Evolutionary conservation across 2,329 filamentous ascomycete species (phyloP).

Genomic region (Phialophora tarda): DNA sequence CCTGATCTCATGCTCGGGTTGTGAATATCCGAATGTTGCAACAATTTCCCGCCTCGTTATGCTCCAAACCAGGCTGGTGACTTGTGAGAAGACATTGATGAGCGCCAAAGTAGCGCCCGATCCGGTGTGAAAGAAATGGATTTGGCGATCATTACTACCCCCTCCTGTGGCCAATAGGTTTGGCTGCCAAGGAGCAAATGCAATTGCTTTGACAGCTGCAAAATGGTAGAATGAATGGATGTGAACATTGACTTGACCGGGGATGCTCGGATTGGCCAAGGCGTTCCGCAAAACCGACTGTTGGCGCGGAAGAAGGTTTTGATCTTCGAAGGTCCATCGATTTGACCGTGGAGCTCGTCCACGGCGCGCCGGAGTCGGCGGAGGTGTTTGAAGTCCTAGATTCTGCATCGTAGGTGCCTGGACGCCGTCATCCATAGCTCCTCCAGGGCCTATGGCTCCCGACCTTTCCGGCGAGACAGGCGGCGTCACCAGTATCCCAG

Average conservation of each 20-base stretch:
- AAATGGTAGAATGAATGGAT: slow-evolving; percentile 77
- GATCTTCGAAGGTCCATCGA: not conserved
- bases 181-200: slow-evolving; percentile 93
- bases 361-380: slow-evolving; percentile 19
- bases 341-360: slow-evolving; percentile 1
- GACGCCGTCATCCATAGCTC: not conserved
- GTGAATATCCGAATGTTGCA: slow-evolving; percentile 90
- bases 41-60: slow-evolving; percentile 83
- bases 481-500: slow-evolving; percentile 13
- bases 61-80: slow-evolving; percentile 92
- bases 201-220: slow-evolving; percentile 93
- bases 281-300: slow-evolving; percentile 26
- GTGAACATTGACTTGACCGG: slow-evolving; percentile 51
- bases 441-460: not conserved
- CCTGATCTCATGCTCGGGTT: slow-evolving; percentile 85
- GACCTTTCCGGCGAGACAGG: slow-evolving; percentile 23
- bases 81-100: slow-evolving; percentile 90
- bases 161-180: slow-evolving; percentile 88
- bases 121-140: slow-evolving; percentile 90
- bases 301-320: not conserved
- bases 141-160: slow-evolving; percentile 91
- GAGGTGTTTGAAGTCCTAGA: slow-evolving; percentile 18
- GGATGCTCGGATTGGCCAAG: slow-evolving; percentile 33
- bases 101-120: slow-evolving; percentile 85
- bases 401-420: not conserved